Evolutionary conservation across 306 rosid species (phyloP).

Genomic region (Crotalaria pallida): DNA sequence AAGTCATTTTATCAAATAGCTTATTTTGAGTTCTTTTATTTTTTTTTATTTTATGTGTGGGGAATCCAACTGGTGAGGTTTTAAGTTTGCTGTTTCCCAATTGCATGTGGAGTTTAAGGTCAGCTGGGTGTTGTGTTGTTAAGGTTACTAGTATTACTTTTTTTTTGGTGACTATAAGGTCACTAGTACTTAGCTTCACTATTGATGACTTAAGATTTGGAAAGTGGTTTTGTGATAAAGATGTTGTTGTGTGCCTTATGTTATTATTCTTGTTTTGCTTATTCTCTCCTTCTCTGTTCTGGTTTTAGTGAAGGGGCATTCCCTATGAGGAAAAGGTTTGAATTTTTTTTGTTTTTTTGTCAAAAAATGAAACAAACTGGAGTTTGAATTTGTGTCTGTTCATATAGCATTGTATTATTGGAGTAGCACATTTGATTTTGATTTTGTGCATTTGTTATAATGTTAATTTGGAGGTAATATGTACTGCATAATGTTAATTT

Average conservation of each 20-base stretch:
- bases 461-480: too few species aligned
- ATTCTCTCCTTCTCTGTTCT: constrained; percentile 16
- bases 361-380: too few species aligned
- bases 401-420: too few species aligned
- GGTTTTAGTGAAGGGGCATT: constrained; percentile 8
- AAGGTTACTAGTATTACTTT: neutral
- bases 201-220: constrained; percentile 11
- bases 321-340: neutral
- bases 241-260: neutral
- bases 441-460: too few species aligned
- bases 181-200: neutral
- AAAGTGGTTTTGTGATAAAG: constrained; percentile 15
- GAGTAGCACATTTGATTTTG: too few species aligned
- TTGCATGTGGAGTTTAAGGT: constrained; percentile 65
- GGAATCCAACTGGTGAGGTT: constrained; percentile 32
- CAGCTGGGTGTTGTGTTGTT: constrained; percentile 25
- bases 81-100: constrained; percentile 24
- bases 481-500: too few species aligned
- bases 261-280: neutral
- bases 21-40: too few species aligned
- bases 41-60: constrained; percentile 14
- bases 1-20: too few species aligned
- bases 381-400: too few species aligned
- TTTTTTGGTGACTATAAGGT: too few species aligned
- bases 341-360: neutral